Evolutionary conservation across 805 yeast species (phyloP).

Genomic region (Yamadazyma phyllophila): DNA sequence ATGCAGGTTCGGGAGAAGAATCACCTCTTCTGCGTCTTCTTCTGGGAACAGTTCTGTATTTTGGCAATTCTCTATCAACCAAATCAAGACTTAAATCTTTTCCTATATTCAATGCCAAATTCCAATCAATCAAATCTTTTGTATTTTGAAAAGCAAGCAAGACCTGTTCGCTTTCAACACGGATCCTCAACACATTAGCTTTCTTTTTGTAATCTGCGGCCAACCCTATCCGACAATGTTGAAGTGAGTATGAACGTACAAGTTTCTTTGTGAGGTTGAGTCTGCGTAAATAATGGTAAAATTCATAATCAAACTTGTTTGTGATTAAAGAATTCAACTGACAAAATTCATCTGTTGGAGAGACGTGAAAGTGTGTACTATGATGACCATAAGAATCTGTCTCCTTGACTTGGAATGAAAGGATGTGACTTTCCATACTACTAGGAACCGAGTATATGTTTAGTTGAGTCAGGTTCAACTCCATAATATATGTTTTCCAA

Average conservation of each 20-base stretch:
- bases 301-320: constrained; percentile 25
- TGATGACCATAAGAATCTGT: constrained; percentile 3
- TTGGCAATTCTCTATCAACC: constrained; percentile 67
- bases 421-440: constrained; percentile 26
- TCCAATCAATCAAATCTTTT: constrained; percentile 76
- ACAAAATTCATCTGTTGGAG: constrained; percentile 5
- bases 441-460: constrained; percentile 55
- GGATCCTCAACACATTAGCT: constrained; percentile 63
- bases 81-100: constrained; percentile 79
- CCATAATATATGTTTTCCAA: constrained; percentile 71
- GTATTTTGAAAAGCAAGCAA: constrained; percentile 61
- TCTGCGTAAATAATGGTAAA: constrained; percentile 23
- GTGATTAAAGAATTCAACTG: constrained; percentile 21
- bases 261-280: constrained; percentile 32
- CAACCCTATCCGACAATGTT: constrained; percentile 78
- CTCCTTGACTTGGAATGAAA: constrained; percentile 16
- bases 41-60: constrained; percentile 77
- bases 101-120: constrained; percentile 67
- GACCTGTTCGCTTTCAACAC: constrained; percentile 83
- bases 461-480: constrained; percentile 82
- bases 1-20: background rate
- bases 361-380: constrained; percentile 8
- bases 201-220: constrained; percentile 82
- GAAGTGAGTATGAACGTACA: constrained; percentile 72
- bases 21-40: constrained; percentile 50